phyloP scores from a whole-genome alignment of 169 alveolate genomes.

The Amoebophrya sp. region DNA sequence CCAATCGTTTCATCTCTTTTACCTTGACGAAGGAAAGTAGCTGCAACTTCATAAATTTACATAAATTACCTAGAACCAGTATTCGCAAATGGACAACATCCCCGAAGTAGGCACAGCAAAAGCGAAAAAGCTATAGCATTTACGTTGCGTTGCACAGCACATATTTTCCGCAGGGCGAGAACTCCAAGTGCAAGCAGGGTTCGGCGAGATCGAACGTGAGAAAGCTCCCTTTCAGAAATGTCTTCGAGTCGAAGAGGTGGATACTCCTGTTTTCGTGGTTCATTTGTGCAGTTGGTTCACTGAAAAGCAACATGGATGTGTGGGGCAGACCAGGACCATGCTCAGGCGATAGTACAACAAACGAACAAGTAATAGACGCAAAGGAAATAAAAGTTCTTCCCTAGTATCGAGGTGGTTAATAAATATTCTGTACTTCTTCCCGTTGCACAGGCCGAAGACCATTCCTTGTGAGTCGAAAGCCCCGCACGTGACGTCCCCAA shows the following conservation, averaged over 20 bases:
- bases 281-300: no score
- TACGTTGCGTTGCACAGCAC: not conserved
- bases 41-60: no score
- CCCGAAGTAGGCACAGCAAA: not conserved
- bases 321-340: no score
- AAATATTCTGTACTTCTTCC: not conserved
- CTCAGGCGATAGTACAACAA: no score
- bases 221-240: not conserved
- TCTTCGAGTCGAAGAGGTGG: slow-evolving; percentile 13
- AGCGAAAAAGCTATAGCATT: not conserved
- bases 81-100: not conserved
- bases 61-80: no score
- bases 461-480: not conserved
- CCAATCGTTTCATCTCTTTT: no score
- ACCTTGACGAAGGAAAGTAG: no score
- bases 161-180: not conserved
- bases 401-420: no score
- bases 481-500: not conserved
- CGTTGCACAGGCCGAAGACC: slow-evolving; percentile 6
- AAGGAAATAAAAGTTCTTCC: no score
- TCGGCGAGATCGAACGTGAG: not conserved
- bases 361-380: no score
- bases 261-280: not conserved
- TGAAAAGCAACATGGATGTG: no score
- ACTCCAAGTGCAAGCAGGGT: not conserved